phyloP scores from a whole-genome alignment of 2,329 filamentous ascomycete species.

The Sporothrix protearum region DNA sequence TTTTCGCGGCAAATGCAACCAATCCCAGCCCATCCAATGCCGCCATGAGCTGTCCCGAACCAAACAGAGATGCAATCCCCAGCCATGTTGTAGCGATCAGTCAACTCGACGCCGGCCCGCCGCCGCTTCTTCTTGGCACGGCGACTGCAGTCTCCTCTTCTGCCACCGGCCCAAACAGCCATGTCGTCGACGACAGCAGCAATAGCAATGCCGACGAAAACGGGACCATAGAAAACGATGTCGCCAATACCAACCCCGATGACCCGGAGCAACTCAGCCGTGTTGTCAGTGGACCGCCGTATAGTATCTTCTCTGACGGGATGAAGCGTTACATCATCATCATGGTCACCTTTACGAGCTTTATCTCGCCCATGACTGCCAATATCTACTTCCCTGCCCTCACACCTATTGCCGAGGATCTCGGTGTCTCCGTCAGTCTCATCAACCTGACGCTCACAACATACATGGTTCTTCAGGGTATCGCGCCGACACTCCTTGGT shows the following conservation, averaged over 20 bases:
- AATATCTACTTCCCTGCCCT: constrained; percentile 54
- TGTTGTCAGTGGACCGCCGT: constrained; percentile 40
- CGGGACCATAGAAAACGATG: background rate
- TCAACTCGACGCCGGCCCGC: background rate
- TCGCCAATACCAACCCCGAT: background rate
- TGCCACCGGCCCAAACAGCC: background rate
- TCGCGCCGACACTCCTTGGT: constrained; percentile 59
- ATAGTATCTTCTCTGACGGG: constrained; percentile 40
- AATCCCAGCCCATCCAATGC: constrained; percentile 22
- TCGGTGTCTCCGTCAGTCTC: constrained; percentile 40
- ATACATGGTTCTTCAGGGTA: constrained; percentile 61
- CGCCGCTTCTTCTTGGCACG: background rate
- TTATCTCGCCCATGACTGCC: constrained; percentile 57
- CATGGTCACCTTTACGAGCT: constrained; percentile 52
- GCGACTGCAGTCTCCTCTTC: background rate
- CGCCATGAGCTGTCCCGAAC: constrained; percentile 23
- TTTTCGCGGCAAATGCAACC: background rate
- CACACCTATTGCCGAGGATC: constrained; percentile 38
- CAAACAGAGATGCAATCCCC: background rate
- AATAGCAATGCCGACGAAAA: constrained; percentile 13
- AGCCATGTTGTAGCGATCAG: constrained; percentile 12
- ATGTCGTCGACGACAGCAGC: constrained; percentile 5
- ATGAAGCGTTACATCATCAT: constrained; percentile 51
- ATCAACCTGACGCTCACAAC: constrained; percentile 55
- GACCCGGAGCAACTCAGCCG: constrained; percentile 38